Percentiles rank a stretch among this genome's conserved stretches.
These are phyloP conservation scores for Moringa oleifera DNA, from an alignment of 345 rosid genomes.

Conservation along the genomic window DNA sequence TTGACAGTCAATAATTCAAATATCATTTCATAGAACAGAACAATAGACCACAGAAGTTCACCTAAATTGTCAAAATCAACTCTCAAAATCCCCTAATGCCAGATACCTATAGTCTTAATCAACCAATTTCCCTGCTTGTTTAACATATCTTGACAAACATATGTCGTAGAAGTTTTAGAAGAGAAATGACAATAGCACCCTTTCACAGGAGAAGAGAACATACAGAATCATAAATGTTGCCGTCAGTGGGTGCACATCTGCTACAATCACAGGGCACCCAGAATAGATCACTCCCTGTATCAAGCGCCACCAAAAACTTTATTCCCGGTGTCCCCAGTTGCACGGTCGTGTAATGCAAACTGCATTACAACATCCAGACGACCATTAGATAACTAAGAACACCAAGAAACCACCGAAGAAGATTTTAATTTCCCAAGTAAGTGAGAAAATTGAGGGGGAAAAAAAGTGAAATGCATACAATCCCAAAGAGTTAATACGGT, in stretches of 20 bases:
- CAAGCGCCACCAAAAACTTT: slow-evolving; percentile 90
- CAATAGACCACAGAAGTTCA: background rate
- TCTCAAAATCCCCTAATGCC: background rate
- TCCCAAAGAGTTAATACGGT: slow-evolving; percentile 70
- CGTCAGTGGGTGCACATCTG: slow-evolving; percentile 63
- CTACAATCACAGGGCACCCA: slow-evolving; percentile 93
- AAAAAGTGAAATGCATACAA: slow-evolving; percentile 39
- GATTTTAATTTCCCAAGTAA: background rate
- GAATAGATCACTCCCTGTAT: slow-evolving; percentile 81
- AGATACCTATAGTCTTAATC: too few species aligned
- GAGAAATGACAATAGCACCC: background rate
- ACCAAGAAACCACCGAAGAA: background rate
- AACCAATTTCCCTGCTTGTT: background rate
- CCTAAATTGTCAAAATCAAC: background rate
- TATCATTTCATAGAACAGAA: too few species aligned
- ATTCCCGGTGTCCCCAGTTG: slow-evolving; percentile 76
- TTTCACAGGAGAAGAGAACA: slow-evolving; percentile 14
- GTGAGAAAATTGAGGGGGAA: background rate
- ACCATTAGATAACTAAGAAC: too few species aligned
- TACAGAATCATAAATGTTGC: slow-evolving; percentile 60
- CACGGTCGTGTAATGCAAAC: slow-evolving; percentile 87
- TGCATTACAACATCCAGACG: slow-evolving; percentile 8
- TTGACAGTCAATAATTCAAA: background rate
- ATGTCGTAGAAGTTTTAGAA: too few species aligned
- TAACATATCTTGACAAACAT: too few species aligned